Base-by-base conservation (phyloP, 192 early-diverging fungal genomes). In the Backusella morwellensis region DNA sequence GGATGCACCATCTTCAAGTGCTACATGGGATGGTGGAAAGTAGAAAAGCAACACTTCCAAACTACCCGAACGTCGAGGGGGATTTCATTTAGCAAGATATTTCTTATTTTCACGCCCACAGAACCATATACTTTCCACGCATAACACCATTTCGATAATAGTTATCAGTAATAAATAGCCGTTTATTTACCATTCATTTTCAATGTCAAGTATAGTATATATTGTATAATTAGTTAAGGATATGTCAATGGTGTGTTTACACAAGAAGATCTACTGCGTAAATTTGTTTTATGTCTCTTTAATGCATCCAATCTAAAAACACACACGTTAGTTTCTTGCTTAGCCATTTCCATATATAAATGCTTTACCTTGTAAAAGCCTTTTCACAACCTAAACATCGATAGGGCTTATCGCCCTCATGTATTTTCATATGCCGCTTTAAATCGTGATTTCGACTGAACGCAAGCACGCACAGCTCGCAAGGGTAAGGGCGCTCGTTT, bases 401-500 rank as follows among this genome's bases (percentile, higher is more conserved):
- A 81, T 91, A 91, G 15, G 94, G 94, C 80, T 95, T 95, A 66
- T 89, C 83, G 15, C 93, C 90, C 72, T 87, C 89, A 68, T 95
- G 94, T 5, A 92, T 92, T 72, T 92, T 90, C 81, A 90, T 87
- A 74, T 95, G 94, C 6, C 93, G 84, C 73, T 93, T 92, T 6
- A 92, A 81, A 77, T 94, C 93, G 73, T 93, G 92, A 78, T 93
- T 90, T 42, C 93, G 86, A 47, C 88, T 92, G 74, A 94, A 94
- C 1, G 82, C 75, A 59, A 75, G 71, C 1, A 56, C 21, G 26
- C 82, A 83, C 23, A 80, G 29, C 12, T 73, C 41, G 44, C 92
- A 93, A 32, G 84, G 80, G 81, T 88, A 96, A 0, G 93, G 92
- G 14, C 93, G 84, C 70, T 92, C 92, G 42, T 90, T 87, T 0